Percentiles rank a stretch among this genome's conserved stretches.
These are phyloP conservation scores for Neltuma alba DNA, from an alignment of 306 rosid species.

Conservation along the genomic window DNA sequence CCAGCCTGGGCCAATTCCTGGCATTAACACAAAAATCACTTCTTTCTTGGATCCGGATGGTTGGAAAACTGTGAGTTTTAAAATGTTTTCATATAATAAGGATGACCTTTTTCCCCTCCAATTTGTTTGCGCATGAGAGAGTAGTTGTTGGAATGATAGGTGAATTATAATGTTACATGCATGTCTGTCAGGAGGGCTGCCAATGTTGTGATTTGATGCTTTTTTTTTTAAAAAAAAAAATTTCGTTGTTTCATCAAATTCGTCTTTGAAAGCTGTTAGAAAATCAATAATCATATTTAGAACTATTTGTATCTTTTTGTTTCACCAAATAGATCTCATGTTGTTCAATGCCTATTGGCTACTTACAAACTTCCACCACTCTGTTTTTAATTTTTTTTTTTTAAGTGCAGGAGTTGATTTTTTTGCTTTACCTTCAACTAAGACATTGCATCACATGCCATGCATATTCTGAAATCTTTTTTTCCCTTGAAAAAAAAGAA, in stretches of 20 bases:
- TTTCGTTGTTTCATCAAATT: not conserved
- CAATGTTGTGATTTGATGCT: not conserved
- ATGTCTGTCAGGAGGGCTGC: not conserved
- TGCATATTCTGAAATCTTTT: not conserved
- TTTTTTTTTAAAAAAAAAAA: no score
- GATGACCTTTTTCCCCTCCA: not conserved
- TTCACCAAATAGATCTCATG: no score
- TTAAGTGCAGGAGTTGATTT: not conserved
- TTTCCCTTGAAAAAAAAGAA: no score
- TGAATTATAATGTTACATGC: not conserved
- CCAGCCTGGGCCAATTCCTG: constrained; percentile 87
- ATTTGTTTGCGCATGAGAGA: not conserved
- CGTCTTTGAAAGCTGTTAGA: not conserved
- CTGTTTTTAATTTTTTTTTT: not conserved
- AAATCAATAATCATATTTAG: not conserved
- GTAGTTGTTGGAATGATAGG: not conserved
- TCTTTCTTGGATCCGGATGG: constrained; percentile 97
- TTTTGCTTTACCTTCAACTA: not conserved
- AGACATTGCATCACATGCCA: not conserved
- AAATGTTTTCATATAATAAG: not conserved
- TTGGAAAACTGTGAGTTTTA: constrained; percentile 91
- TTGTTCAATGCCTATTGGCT: not conserved
- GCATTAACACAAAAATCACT: constrained; percentile 83
- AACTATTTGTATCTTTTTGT: no score
- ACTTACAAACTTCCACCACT: not conserved